These are phyloP conservation scores for Ustilago loliicola DNA, from an alignment of 1,284 basidiomycete genomes.

Conservation along the genomic window DNA sequence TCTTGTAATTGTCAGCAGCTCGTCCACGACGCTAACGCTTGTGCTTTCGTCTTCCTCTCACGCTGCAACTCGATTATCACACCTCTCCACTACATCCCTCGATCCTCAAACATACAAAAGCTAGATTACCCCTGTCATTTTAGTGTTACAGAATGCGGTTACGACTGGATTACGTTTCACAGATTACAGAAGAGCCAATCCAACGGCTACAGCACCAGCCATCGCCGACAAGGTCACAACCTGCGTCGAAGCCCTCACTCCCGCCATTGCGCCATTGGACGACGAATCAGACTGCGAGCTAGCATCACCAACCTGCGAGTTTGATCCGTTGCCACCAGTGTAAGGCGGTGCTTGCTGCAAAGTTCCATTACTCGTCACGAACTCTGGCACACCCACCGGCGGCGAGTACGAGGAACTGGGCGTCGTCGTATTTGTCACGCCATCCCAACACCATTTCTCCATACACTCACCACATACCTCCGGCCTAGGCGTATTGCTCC, in stretches of 20 bases:
- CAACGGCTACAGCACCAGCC: background rate
- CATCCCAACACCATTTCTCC: conserved; percentile 68
- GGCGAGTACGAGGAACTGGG: conserved; percentile 57
- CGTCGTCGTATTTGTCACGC: conserved; percentile 52
- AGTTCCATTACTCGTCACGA: conserved; percentile 54
- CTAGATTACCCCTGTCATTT: too few species aligned
- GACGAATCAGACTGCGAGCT: background rate
- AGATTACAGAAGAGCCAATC: conserved; percentile 8
- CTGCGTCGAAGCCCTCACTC: background rate
- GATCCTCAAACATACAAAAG: too few species aligned
- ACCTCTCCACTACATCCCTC: too few species aligned
- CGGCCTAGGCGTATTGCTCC: conserved; percentile 44
- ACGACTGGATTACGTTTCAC: too few species aligned
- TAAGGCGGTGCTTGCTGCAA: conserved; percentile 39
- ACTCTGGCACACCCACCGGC: conserved; percentile 58
- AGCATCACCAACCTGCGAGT: conserved; percentile 29
- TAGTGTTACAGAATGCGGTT: too few species aligned
- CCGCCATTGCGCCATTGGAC: background rate
- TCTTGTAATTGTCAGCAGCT: too few species aligned
- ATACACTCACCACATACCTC: conserved; percentile 59
- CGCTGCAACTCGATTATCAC: too few species aligned
- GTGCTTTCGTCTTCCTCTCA: too few species aligned
- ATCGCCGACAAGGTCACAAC: background rate
- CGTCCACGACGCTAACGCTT: too few species aligned
- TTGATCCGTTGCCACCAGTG: conserved; percentile 63